phyloP scores from a whole-genome alignment of 306 rosid species.

The Luffa aegyptiaca region DNA sequence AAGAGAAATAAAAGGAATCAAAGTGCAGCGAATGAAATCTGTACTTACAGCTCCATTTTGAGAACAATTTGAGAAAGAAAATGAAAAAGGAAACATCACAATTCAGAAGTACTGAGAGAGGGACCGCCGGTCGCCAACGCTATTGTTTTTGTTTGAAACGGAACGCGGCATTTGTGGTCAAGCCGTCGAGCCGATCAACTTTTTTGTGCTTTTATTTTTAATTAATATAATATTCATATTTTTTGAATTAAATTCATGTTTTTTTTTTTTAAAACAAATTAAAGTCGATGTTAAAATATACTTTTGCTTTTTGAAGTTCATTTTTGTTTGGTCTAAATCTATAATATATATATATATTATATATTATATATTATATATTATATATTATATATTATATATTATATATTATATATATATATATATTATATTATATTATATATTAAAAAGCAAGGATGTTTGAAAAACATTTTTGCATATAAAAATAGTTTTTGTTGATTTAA shows the following conservation, averaged over 20 bases:
- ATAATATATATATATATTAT: too few species aligned
- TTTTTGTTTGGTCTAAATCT: too few species aligned
- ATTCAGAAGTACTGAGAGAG: background rate
- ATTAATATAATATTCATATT: background rate
- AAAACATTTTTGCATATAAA: too few species aligned
- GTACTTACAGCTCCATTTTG: background rate
- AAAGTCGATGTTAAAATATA: too few species aligned
- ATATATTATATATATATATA: too few species aligned
- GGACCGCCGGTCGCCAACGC: background rate
- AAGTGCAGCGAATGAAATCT: constrained; percentile 4
- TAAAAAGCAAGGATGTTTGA: too few species aligned
- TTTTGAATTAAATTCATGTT: background rate
- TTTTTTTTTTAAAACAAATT: too few species aligned
- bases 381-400: too few species aligned
- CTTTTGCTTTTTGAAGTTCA: too few species aligned
- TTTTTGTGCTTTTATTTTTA: background rate
- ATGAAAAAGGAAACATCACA: background rate
- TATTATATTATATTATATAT: too few species aligned
- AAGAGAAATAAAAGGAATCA: background rate
- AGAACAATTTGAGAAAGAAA: background rate
- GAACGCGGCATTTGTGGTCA: constrained; percentile 11
- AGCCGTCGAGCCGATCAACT: constrained; percentile 6
- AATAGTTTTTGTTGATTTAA: too few species aligned
- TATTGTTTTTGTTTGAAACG: constrained; percentile 11
- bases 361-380: too few species aligned